Percentiles rank a stretch among this genome's conserved stretches.
phyloP scores from a whole-genome alignment of 2,329 filamentous ascomycete species.

The Fusarium sp. region DNA sequence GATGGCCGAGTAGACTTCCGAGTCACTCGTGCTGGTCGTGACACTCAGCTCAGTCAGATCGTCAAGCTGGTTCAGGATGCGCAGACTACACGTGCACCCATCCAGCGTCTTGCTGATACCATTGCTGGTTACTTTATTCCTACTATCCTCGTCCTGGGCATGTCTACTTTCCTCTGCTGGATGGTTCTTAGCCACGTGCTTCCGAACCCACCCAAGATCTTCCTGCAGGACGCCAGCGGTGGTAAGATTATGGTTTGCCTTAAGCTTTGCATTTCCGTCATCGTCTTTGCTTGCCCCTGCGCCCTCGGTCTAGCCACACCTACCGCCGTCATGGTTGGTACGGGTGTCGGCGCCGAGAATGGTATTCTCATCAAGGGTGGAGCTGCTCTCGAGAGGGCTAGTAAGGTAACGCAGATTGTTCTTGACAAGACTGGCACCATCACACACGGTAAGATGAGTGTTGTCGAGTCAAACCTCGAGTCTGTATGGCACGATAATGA shows the following conservation, averaged over 20 bases:
- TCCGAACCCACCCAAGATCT: slow-evolving; percentile 88
- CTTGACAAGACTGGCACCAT: slow-evolving; percentile 97
- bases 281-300: slow-evolving; percentile 97
- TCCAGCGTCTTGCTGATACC: slow-evolving; percentile 91
- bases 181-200: slow-evolving; percentile 94
- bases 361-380: slow-evolving; percentile 99
- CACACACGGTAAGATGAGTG: slow-evolving; percentile 95
- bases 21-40: slow-evolving; percentile 91
- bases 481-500: slow-evolving; percentile 78
- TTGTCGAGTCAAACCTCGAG: slow-evolving; percentile 79
- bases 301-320: slow-evolving; percentile 96
- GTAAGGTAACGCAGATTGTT: slow-evolving; percentile 89
- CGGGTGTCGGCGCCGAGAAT: slow-evolving; percentile 94
- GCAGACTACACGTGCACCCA: slow-evolving; percentile 93
- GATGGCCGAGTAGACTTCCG: slow-evolving; percentile 92
- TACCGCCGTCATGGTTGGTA: slow-evolving; percentile 98
- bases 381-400: slow-evolving; percentile 90
- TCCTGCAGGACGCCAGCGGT: slow-evolving; percentile 83
- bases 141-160: slow-evolving; percentile 85
- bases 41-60: slow-evolving; percentile 97
- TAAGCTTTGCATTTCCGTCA: slow-evolving; percentile 97
- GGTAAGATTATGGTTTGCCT: slow-evolving; percentile 97
- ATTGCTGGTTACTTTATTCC: slow-evolving; percentile 97
- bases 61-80: slow-evolving; percentile 98
- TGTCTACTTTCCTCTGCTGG: slow-evolving; percentile 90